Percentiles rank a stretch among this genome's conserved stretches.
Evolutionary conservation across 352 stramenopile genomes (phyloP).

Genomic region (Pythium myriotylum): DNA sequence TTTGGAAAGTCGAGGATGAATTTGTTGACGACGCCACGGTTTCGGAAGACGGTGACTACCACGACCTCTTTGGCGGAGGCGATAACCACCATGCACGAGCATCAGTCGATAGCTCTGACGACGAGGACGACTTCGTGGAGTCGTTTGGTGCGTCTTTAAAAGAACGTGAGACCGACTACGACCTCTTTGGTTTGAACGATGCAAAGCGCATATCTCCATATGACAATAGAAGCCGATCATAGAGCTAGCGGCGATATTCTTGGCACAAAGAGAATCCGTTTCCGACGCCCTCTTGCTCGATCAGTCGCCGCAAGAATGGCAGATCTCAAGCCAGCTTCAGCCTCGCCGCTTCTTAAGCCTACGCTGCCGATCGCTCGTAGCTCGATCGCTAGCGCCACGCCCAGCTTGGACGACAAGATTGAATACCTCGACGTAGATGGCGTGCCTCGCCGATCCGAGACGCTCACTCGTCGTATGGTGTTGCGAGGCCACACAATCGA

Average conservation of each 20-base stretch:
- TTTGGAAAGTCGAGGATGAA: slow-evolving; percentile 11
- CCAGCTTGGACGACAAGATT: slow-evolving; percentile 18
- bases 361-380: neutral
- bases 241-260: neutral
- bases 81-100: neutral
- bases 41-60: neutral
- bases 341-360: slow-evolving; percentile 3
- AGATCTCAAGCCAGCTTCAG: slow-evolving; percentile 5
- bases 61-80: neutral
- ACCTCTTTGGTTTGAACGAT: slow-evolving; percentile 7
- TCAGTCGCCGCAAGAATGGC: slow-evolving; percentile 1
- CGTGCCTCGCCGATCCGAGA: slow-evolving; percentile 34
- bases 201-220: too few relatives aligned
- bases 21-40: slow-evolving; percentile 1
- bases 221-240: too few relatives aligned
- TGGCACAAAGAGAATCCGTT: too few relatives aligned
- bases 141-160: slow-evolving; percentile 26
- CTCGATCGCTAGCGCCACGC: neutral
- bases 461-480: slow-evolving; percentile 37
- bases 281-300: neutral
- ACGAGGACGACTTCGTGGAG: slow-evolving; percentile 4
- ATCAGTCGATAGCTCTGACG: neutral
- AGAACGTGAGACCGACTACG: neutral
- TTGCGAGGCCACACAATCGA: slow-evolving; percentile 38
- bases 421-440: slow-evolving; percentile 41